phyloP scores from a whole-genome alignment of 441 rosid genomes.

The Croton laevigatus region DNA sequence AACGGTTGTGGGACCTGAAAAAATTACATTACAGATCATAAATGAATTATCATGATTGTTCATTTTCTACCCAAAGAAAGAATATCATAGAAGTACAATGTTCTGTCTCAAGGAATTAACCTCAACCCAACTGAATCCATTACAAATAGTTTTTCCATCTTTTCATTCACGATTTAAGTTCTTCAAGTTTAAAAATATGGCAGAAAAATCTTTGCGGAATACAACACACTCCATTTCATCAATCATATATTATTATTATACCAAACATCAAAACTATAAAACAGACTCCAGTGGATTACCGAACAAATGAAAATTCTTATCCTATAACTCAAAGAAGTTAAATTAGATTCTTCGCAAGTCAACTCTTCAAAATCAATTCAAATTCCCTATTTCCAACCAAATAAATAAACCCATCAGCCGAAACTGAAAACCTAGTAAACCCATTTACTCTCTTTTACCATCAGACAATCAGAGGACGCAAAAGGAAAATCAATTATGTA shows the following conservation, averaged over 20 bases:
- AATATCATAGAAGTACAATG: background rate
- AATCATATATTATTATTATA: background rate
- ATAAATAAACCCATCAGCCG: background rate
- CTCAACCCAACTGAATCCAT: background rate
- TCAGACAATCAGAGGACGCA: constrained; percentile 1
- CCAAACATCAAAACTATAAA: constrained; percentile 5
- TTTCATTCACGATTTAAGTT: background rate
- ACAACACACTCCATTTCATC: background rate
- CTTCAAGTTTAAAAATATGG: background rate
- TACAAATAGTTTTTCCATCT: background rate
- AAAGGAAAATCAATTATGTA: background rate
- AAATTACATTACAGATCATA: constrained; percentile 20
- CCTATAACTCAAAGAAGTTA: background rate
- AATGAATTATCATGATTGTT: background rate
- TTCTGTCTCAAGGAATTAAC: constrained; percentile 2
- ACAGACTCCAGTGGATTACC: no score
- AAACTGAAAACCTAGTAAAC: constrained; percentile 2
- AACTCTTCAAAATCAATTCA: background rate
- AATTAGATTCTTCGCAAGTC: background rate
- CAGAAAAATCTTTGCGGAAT: background rate
- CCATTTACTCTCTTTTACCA: background rate
- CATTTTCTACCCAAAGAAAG: background rate
- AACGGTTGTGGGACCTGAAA: constrained; percentile 76
- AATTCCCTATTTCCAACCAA: background rate
- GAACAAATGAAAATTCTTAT: no score